phyloP scores from a whole-genome alignment of 192 early-diverging fungal genomes.

The Linnemannia zychae region DNA sequence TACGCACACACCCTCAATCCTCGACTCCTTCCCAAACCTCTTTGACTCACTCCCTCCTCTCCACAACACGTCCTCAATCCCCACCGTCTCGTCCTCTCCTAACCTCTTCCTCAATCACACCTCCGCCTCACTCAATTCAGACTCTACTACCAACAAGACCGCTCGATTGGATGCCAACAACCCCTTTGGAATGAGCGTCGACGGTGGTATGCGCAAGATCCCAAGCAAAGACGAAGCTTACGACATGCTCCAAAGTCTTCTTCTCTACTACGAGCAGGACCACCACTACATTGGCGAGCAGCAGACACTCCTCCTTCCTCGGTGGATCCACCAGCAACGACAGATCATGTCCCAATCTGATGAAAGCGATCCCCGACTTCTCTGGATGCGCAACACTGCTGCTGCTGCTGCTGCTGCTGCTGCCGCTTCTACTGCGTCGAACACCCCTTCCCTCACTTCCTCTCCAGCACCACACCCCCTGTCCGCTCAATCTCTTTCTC shows the following conservation, averaged over 20 bases:
- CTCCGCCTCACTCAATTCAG: neutral
- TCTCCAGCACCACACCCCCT: slow-evolving; percentile 11
- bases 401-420: neutral
- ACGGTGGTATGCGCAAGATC: slow-evolving; percentile 41
- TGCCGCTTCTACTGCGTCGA: neutral
- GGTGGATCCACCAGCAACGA: slow-evolving; percentile 53
- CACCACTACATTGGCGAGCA: slow-evolving; percentile 42
- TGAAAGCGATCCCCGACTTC: slow-evolving; percentile 11
- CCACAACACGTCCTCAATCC: neutral
- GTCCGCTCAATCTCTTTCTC: slow-evolving; percentile 13
- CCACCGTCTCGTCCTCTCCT: slow-evolving; percentile 11
- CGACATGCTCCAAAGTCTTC: slow-evolving; percentile 41
- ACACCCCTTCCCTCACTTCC: neutral
- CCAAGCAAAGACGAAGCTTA: slow-evolving; percentile 44
- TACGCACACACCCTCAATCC: slow-evolving; percentile 35
- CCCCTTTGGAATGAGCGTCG: slow-evolving; percentile 34
- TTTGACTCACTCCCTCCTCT: slow-evolving; percentile 30
- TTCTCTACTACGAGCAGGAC: slow-evolving; percentile 52
- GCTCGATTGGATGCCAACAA: neutral
- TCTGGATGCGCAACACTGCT: slow-evolving; percentile 28
- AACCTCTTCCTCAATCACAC: slow-evolving; percentile 16
- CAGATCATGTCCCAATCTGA: slow-evolving; percentile 35
- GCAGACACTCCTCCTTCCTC: slow-evolving; percentile 40
- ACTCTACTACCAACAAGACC: neutral
- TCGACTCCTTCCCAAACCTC: slow-evolving; percentile 38